Percentiles rank a stretch among this genome's conserved stretches.
Conservation (phyloP, 352 stramenopile species). For the Albugo candida region DNA sequence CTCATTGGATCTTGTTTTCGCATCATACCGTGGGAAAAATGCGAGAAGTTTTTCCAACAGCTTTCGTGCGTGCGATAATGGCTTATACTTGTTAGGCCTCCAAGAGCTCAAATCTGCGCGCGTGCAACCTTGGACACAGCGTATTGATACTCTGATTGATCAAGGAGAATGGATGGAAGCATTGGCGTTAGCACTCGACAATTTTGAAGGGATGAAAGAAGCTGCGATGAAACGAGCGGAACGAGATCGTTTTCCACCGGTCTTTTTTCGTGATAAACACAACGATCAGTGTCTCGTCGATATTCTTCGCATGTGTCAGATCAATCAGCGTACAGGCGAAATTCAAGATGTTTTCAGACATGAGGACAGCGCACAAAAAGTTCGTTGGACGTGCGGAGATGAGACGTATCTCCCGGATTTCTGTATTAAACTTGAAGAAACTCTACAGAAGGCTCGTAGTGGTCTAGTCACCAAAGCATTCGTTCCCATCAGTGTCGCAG, state of each 20-base stretch:
- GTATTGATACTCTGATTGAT: constrained; percentile 87
- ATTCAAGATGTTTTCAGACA: constrained; percentile 76
- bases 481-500: constrained; percentile 75
- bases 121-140: constrained; percentile 82
- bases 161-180: constrained; percentile 95
- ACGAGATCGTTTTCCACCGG: constrained; percentile 64
- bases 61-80: constrained; percentile 86
- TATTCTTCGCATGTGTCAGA: constrained; percentile 81
- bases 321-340: constrained; percentile 70
- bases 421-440: constrained; percentile 69
- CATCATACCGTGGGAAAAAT: constrained; percentile 78
- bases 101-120: constrained; percentile 84
- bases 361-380: constrained; percentile 64
- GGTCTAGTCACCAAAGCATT: constrained; percentile 76
- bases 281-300: constrained; percentile 81
- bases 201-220: constrained; percentile 85
- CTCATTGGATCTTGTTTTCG: constrained; percentile 85
- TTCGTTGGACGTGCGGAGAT: constrained; percentile 66
- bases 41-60: constrained; percentile 65
- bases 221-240: constrained; percentile 58
- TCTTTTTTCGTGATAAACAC: constrained; percentile 77
- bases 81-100: constrained; percentile 83
- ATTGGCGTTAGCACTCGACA: constrained; percentile 87
- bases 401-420: constrained; percentile 59
- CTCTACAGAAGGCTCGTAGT: constrained; percentile 61